A percentile compares a stretch with the other conserved stretches of the same genome.
Evolutionary conservation across 495 filamentous ascomycete species (phyloP).

Genomic region (Hypoxylon subgilvum): DNA sequence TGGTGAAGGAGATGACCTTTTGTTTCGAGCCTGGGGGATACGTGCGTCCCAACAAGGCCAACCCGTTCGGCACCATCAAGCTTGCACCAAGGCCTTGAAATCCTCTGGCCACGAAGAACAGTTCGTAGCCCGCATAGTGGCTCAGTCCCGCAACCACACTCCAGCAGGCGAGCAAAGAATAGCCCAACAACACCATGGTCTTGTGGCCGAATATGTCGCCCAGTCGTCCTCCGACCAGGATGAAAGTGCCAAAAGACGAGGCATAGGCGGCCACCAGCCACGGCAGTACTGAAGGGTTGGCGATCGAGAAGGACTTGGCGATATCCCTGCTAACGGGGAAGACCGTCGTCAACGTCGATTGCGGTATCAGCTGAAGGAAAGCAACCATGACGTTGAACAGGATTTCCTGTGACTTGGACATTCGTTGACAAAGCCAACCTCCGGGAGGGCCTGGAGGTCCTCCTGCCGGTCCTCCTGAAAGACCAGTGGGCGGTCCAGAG

Average conservation of each 20-base stretch:
- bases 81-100: constrained; percentile 68
- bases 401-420: too few species aligned
- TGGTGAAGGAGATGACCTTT: constrained; percentile 66
- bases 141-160: constrained; percentile 49
- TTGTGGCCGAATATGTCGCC: constrained; percentile 65
- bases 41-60: constrained; percentile 63
- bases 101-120: constrained; percentile 63
- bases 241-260: constrained; percentile 66
- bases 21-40: constrained; percentile 58
- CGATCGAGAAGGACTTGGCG: too few species aligned
- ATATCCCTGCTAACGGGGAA: too few species aligned
- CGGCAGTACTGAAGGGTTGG: constrained; percentile 35
- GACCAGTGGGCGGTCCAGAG: too few species aligned
- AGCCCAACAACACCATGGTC: constrained; percentile 58
- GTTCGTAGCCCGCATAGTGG: constrained; percentile 43
- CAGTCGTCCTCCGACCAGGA: constrained; percentile 61
- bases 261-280: constrained; percentile 63
- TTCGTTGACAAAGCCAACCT: too few species aligned
- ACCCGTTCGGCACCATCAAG: constrained; percentile 64
- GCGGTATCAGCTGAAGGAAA: too few species aligned
- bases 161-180: constrained; percentile 61
- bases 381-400: too few species aligned
- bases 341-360: too few species aligned
- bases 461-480: too few species aligned
- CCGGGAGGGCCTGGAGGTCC: too few species aligned